Conservation (phyloP, 352 stramenopile genomes). For the Peronospora farinosa region DNA sequence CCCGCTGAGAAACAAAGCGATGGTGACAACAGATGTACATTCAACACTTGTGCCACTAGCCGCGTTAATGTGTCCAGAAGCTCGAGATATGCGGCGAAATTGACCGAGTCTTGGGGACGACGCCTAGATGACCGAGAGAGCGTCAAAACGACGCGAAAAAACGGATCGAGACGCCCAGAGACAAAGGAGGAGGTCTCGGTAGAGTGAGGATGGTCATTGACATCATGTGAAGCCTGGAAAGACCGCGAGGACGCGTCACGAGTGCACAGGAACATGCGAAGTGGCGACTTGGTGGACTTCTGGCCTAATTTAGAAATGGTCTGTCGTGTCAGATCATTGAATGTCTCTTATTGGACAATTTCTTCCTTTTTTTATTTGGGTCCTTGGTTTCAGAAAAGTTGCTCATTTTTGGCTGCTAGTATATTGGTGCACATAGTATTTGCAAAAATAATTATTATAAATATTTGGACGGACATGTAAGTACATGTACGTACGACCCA, state of each 20-base stretch:
- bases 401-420: too few species aligned
- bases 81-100: conserved; percentile 23
- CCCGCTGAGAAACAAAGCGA: conserved; percentile 29
- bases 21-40: conserved; percentile 35
- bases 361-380: too few species aligned
- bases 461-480: too few species aligned
- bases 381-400: too few species aligned
- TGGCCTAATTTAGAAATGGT: too few species aligned
- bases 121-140: neutral
- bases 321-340: too few species aligned
- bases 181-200: neutral
- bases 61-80: conserved; percentile 26
- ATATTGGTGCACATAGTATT: too few species aligned
- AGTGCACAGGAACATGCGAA: conserved; percentile 24
- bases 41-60: conserved; percentile 29
- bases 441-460: too few species aligned
- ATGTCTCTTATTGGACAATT: too few species aligned
- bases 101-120: neutral
- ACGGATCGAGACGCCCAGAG: neutral
- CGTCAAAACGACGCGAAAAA: neutral
- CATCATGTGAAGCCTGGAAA: neutral
- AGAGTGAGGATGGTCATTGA: neutral
- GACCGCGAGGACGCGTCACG: conserved; percentile 12
- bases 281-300: neutral
- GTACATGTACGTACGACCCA: too few species aligned